Base-by-base conservation (phyloP, 306 rosid genomes). In the Castanea sativa region DNA sequence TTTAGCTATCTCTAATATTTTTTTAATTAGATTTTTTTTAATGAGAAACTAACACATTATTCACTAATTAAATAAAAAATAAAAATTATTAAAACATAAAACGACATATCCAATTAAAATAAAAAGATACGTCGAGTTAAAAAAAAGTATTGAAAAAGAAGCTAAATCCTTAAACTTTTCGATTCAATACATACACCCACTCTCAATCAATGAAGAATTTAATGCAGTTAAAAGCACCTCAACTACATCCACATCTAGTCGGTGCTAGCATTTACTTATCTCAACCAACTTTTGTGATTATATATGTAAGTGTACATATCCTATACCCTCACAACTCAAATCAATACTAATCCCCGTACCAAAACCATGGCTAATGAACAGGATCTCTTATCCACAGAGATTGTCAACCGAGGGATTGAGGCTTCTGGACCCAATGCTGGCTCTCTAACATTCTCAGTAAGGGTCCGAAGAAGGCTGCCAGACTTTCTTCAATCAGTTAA, bases 401-500 rank as follows among this genome's bases (percentile, higher is more conserved):
- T 96, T 30, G 97, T 93, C 33, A 96, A 93, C 86, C 89, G 96
- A 0, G 99, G 99, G 16, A 85, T 96, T 6, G 97, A 96, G 69
- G 83, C 96, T 0, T 73, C 92, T 0, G 99, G 99, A 2, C 99
- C 99, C 1, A 96, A 96, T 69, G 99, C 98, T 0, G 99, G 99
- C 4, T 96, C 99, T 8, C 71, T 77, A 68, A 91, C 96, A 0
- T 96, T 96, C 85, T 96, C 99, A 0, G 98, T 96, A 2, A 81
- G 97, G 53, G 99, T 96, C 16, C 86, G 96, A 69, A 76, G 93
- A 73, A 90, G 96, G 2, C 80, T 96, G 15, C 99, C 98, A 3
- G 99, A 93, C 81, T 96, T 96, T 71, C 91, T 93, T 27, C 96
- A 91, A 43, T 93, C 99, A 5, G 98, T 96, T 38, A 96, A 96